These are phyloP conservation scores for Tillandsia fasciculata DNA, from an alignment of 176 grass and related monocot species.

Conservation along the genomic window DNA sequence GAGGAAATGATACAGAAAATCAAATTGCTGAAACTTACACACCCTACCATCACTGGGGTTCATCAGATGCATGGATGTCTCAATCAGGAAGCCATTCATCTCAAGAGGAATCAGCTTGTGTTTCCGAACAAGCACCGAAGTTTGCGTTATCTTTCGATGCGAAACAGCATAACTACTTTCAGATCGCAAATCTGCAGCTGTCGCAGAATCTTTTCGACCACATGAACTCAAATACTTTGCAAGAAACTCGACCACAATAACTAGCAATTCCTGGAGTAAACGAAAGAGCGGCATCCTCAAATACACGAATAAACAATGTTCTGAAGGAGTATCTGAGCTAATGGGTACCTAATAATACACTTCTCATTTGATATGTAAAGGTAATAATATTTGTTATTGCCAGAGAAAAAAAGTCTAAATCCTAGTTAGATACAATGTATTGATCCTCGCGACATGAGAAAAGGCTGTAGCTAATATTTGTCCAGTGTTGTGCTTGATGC, in stretches of 20 bases:
- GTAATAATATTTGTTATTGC: too few relatives aligned
- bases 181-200: not conserved
- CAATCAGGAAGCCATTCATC: constrained; percentile 3
- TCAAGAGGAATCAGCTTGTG: not conserved
- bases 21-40: not conserved
- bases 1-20: constrained; percentile 3
- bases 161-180: not conserved
- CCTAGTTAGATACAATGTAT: too few relatives aligned
- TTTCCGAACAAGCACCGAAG: not conserved
- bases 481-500: too few relatives aligned
- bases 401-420: too few relatives aligned
- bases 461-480: too few relatives aligned
- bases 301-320: too few relatives aligned
- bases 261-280: not conserved
- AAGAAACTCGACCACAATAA: not conserved
- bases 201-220: not conserved
- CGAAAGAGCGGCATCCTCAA: too few relatives aligned
- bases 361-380: too few relatives aligned
- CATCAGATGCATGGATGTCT: not conserved
- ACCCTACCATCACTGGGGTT: not conserved
- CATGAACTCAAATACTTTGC: not conserved
- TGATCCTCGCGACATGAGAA: too few relatives aligned
- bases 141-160: not conserved
- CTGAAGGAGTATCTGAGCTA: too few relatives aligned
- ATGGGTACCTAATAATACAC: too few relatives aligned